Conservation (phyloP, 441 rosid species). For the Geranium incanum region DNA sequence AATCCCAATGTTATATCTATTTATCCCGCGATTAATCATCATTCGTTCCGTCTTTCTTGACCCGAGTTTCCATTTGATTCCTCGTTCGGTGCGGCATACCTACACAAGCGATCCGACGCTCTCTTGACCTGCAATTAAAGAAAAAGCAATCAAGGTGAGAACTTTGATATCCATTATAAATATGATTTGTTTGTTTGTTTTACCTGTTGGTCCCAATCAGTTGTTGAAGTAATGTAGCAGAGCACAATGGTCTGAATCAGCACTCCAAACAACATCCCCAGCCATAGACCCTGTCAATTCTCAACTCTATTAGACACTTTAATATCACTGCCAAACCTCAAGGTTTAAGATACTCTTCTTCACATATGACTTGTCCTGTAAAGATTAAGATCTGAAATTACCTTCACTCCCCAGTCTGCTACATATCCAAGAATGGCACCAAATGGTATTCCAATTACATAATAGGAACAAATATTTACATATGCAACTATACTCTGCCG, state of each 20-base stretch:
- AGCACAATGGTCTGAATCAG: constrained; percentile 14
- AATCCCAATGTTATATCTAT: too few relatives aligned
- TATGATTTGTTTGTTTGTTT: not conserved
- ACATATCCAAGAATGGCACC: constrained; percentile 35
- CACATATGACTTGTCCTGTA: too few relatives aligned
- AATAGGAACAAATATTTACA: constrained; percentile 35
- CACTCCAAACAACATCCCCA: constrained; percentile 19
- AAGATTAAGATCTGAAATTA: not conserved
- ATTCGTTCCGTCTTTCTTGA: not conserved
- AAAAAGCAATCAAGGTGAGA: not conserved
- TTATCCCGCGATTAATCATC: too few relatives aligned
- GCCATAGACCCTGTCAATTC: constrained; percentile 21
- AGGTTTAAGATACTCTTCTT: too few relatives aligned
- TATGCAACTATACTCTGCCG: constrained; percentile 35
- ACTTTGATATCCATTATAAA: not conserved
- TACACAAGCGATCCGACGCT: constrained; percentile 31
- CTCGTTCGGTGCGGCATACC: constrained; percentile 18
- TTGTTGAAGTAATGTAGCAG: constrained; percentile 17
- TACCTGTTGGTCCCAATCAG: constrained; percentile 27
- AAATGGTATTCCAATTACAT: constrained; percentile 36
- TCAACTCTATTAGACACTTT: not conserved
- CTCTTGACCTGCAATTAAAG: constrained; percentile 27
- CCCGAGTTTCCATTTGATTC: constrained; percentile 12
- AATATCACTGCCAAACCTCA: not conserved
- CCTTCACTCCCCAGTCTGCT: constrained; percentile 24